Base-by-base conservation (phyloP, 306 rosid genomes). In the Glycyrrhiza uralensis region DNA sequence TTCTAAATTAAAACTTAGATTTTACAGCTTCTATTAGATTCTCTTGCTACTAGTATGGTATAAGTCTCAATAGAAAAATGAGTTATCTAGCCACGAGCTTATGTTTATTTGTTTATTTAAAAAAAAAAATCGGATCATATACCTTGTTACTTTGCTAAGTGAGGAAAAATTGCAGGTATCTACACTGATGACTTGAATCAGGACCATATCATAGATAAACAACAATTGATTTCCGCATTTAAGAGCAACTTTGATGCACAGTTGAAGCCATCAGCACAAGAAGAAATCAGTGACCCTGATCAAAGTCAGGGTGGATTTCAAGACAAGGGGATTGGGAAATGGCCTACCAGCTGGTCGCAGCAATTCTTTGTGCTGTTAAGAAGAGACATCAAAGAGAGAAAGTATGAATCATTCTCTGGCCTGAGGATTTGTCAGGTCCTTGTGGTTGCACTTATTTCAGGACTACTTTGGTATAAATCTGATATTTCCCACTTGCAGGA, bases 271-370 rank as follows among this genome's bases (percentile, higher is more conserved):
- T n/a, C n/a, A 20, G 74, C 45, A 65, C 29, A 77, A 71, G 46
- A 71, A 29, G 84, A 30, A 51, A 81, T 36, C 46, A 66, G 12
- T 19, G 74, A 71, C 57, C 29, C 30, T 47, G 28, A 4, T 3
- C 35, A 30, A 15, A 23, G 6, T 49, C 67, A 82, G 23, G 80
- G 63, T 7, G 73, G 55, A 68, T 20, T 26, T n/a, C 76, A 82
- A 2, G 86, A 77, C 29, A 82, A 17, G 10, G 81, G 56, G 1
- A 80, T 41, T 54, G 79, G 32, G 3, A 81, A 74, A 45, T 91
- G 97, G 96, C 73, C 89, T 6, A 84, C 92, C 3, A 80, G 79
- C 29, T 91, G 97, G 97, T 74, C 78, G 20, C 91, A 91, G 64
- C 95, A 91, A 60, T 87, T 88, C 49, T 20, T 18, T 15, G 93